Base-by-base conservation (phyloP, 495 filamentous ascomycete species). In the Recurvomyces mirabilis region DNA sequence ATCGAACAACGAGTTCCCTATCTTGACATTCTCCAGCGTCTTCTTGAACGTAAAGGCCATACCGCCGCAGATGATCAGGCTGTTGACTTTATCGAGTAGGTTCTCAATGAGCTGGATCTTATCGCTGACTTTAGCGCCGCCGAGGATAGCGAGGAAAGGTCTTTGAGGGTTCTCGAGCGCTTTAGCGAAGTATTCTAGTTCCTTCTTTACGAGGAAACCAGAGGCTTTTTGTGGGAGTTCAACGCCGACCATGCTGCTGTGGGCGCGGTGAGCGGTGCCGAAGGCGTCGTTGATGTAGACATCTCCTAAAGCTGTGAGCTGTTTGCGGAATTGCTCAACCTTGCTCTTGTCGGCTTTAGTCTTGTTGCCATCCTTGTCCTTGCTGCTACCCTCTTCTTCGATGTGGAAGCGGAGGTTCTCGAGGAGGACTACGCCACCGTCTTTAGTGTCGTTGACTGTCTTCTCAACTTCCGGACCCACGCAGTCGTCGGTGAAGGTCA, bases 1-100 rank as follows among this genome's bases (percentile, higher is more conserved):
- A 61, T 99, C 91, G 64, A 94, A 99, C 43, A 96, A 74, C 32
- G 76, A 83, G 72, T 78, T 85, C 38, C 91, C 91, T 53, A 99
- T 99, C 68, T 79, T 73, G 42, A 98, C 78, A 58, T 72, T 70
- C 67, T 95, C 78, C 29, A 96, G 73, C 29, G 87, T 89, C 77
- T 98, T 98, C 80, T 96, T 96, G 78, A 99, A 96, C 49, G 91
- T 99, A 76, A 95, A 99, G 22, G 91, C 87, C 91, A 99, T 99
- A 52, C 81, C 91, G 52, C 91, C 91, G 60, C 88, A 93, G 70
- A 99, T 84, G 65, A 96, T 82, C 52, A 99, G 77, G 64, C 78
- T 88, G 73, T 99, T 74, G 55, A 99, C 84, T 74, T 99, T 99
- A 61, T 84, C 79, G 36, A 99, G 79, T 38, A 99, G 73, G 73